Evolutionary conservation across 1,139 yeast species (phyloP), one percentile per base, ranked within the genome.

Genomic region (Candida labiduridarum): DNA sequence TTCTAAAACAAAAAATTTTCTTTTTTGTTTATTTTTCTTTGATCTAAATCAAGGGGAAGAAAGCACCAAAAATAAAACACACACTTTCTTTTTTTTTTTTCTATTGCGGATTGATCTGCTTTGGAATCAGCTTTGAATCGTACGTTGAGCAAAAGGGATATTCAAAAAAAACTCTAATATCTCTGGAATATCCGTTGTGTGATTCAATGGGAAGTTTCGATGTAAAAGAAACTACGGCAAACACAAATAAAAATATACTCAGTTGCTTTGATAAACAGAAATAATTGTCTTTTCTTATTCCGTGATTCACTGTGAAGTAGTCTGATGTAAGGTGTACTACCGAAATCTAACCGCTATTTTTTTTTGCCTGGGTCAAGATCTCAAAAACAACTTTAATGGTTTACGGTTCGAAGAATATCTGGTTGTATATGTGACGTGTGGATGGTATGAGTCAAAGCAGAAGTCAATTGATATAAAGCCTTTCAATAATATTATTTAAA

Each of bases 11-110:
- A 19, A 38, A 38, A 35, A 35, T 10, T 35, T 35, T 35, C 14
- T 27, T 35, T 38, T 22, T 44, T 35, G 18, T 27, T 34, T 44
- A 22, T 36, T 45, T 40, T 40, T 40, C 41, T 14, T 38, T 19
- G 43, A 29, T 39, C 41, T 29, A 25, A 35, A 42, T 31, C 45
- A 42, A 38, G 45, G 45, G 45, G 38, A 41, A 19, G 30, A 14
- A 38, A 19, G 12, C 35, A 15, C 35, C 22, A 27, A 41, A 29
- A 41, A 16, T 18, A 30, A 30, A 30, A 16, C 44, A 30, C 25
- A 41, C 35, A 41, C 35, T 25, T 29, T 30, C 16, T 40, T 30
- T 30, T 27, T 29, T 19, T 41, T 41, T 29, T 30, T 41, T 41
- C 27, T 41, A 30, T 15, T 41, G 34, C 35, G 34, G 34, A 11